These are phyloP conservation scores for Aureobasidium sp. DNA, from an alignment of 2,329 filamentous ascomycete species.

Conservation along the genomic window DNA sequence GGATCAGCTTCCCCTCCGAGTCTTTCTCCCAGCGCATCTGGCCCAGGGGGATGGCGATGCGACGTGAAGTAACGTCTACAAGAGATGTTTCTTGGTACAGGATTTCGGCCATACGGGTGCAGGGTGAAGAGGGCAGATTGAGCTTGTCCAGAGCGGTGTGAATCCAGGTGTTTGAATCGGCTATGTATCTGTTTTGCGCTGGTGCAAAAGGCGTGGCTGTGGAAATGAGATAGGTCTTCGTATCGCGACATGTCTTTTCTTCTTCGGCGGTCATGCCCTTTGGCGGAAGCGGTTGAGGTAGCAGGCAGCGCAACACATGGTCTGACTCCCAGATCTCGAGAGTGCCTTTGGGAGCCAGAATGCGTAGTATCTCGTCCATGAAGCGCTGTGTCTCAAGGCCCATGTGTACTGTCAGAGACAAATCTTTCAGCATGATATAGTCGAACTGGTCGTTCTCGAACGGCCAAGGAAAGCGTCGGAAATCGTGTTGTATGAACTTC, in stretches of 20 bases:
- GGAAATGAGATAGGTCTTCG: slow-evolving; percentile 76
- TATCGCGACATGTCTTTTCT: slow-evolving; percentile 55
- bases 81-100: slow-evolving; percentile 73
- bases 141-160: slow-evolving; percentile 65
- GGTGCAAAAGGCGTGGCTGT: slow-evolving; percentile 74
- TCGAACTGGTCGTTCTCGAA: slow-evolving; percentile 77
- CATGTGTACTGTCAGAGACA: slow-evolving; percentile 60
- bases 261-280: slow-evolving; percentile 52
- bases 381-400: slow-evolving; percentile 47
- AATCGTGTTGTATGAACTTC: slow-evolving; percentile 82
- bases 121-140: slow-evolving; percentile 67
- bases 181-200: slow-evolving; percentile 72
- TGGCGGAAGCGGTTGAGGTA: slow-evolving; percentile 62
- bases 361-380: slow-evolving; percentile 68
- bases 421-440: slow-evolving; percentile 80
- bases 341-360: slow-evolving; percentile 69
- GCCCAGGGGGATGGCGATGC: slow-evolving; percentile 79
- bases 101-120: slow-evolving; percentile 66
- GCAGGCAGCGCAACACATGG: slow-evolving; percentile 72
- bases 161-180: slow-evolving; percentile 79
- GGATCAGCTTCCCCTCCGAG: slow-evolving; percentile 31
- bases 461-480: slow-evolving; percentile 68
- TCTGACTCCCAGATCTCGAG: slow-evolving; percentile 90
- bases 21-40: slow-evolving; percentile 72
- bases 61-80: slow-evolving; percentile 64